Conservation (phyloP, 352 stramenopile genomes). For the Phytophthora citricola region DNA sequence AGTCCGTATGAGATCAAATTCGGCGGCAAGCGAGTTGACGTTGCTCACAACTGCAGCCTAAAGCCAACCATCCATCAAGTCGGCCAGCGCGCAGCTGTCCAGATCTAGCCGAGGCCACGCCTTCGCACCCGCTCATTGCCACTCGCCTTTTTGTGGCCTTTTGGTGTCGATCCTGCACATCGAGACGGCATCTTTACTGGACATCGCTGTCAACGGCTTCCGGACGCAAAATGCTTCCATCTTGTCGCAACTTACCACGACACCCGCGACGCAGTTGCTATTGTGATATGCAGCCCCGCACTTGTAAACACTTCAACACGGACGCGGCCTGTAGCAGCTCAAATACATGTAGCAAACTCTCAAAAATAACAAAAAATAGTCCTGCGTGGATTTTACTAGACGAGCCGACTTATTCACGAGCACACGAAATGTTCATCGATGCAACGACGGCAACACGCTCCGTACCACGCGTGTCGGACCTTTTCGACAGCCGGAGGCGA, state of each 20-base stretch:
- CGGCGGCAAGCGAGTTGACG: slow-evolving; percentile 9
- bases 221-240: slow-evolving; percentile 10
- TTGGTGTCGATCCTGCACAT: slow-evolving; percentile 11
- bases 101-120: slow-evolving; percentile 9
- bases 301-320: slow-evolving; percentile 3
- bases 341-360: neutral
- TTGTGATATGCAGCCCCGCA: slow-evolving; percentile 3
- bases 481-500: slow-evolving; percentile 12
- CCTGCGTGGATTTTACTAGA: neutral
- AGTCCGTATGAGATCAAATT: slow-evolving; percentile 6
- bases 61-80: slow-evolving; percentile 1
- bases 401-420: slow-evolving; percentile 6
- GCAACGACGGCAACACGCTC: slow-evolving; percentile 4
- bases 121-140: slow-evolving; percentile 2
- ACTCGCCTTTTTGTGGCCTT: slow-evolving; percentile 14
- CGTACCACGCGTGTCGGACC: slow-evolving; percentile 26
- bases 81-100: slow-evolving; percentile 10
- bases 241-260: slow-evolving; percentile 3
- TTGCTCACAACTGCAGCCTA: slow-evolving; percentile 6
- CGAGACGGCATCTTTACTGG: slow-evolving; percentile 9
- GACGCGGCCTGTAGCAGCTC: neutral
- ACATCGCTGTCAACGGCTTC: slow-evolving; percentile 12
- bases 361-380: neutral
- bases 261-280: neutral
- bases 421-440: slow-evolving; percentile 7